Evolutionary conservation across 805 yeast species (phyloP), one percentile per base, ranked within the genome.

Genomic region (Hanseniaspora vineae): DNA sequence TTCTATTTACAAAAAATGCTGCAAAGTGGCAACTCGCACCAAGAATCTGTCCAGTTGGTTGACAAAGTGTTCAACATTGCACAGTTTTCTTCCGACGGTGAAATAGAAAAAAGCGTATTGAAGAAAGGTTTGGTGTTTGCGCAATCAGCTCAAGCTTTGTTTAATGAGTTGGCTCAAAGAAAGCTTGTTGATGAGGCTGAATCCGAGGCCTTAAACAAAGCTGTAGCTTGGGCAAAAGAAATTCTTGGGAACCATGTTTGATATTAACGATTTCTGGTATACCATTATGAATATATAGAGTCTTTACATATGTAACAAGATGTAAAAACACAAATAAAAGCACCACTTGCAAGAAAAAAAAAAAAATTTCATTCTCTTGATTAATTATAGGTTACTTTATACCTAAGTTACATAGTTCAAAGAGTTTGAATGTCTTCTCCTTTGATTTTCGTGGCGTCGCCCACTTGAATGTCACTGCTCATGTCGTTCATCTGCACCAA

Each of bases 401-500:
- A 23, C 29, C 29, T 23, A 33, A n/a, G 37, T 33, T 33, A n/a
- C 15, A 13, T 33, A 33, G 3, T 37, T 37, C 19, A 37, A n/a
- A 23, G 29, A 18, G 40, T 37, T 37, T 37, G 19, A 17, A 37
- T 15, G 5, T 40, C 55, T 14, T 57, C 59, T 31, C 66, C 66
- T 39, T 60, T 61, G 11, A 58, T 49, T 23, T 62, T 65, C 31
- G 57, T 60, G 8, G 60, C 66, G 35, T 61, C 52, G 5, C 58
- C 56, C 18, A 64, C 58, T 45, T 61, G 58, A 23, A 65, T 62
- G 29, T 65, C 58, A 31, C 60, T 60, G 39, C 66, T 62, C 37
- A 56, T 60, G 49, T 66, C 58, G 17, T 59, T 59, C 43, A 69
- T 58, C 33, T 61, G 62, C 12, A 64, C 68, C 45, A 70, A 51